These are phyloP conservation scores for Penicillium verhagenii DNA, from an alignment of 495 filamentous ascomycete species.

Conservation along the genomic window DNA sequence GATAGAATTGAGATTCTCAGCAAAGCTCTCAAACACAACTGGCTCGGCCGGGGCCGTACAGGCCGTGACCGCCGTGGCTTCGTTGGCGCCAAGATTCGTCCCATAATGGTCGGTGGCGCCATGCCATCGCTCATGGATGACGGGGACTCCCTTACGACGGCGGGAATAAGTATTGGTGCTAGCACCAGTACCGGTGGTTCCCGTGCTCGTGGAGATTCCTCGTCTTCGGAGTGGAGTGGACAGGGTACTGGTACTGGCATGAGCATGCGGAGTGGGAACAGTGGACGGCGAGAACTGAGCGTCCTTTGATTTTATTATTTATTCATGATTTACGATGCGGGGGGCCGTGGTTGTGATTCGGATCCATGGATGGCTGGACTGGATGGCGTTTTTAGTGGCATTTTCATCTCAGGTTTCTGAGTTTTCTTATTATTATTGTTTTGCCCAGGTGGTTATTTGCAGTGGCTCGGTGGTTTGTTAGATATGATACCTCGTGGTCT, in stretches of 20 bases:
- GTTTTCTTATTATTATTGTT: background rate
- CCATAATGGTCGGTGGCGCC: slow-evolving; percentile 32
- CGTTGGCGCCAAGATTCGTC: slow-evolving; percentile 64
- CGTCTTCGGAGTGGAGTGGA: slow-evolving; percentile 30
- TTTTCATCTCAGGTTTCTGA: background rate
- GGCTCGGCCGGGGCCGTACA: slow-evolving; percentile 86
- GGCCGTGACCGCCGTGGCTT: slow-evolving; percentile 87
- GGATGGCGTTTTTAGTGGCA: background rate
- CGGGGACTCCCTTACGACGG: slow-evolving; percentile 25
- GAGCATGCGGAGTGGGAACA: slow-evolving; percentile 22
- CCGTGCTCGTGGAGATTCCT: slow-evolving; percentile 22
- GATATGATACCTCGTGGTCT: too few species aligned
- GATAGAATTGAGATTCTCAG: slow-evolving; percentile 78
- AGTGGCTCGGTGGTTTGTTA: too few species aligned
- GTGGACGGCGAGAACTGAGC: slow-evolving; percentile 31
- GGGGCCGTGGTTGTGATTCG: too few species aligned
- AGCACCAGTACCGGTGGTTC: slow-evolving; percentile 26
- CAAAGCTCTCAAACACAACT: slow-evolving; percentile 89
- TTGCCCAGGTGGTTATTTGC: too few species aligned
- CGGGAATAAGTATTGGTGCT: slow-evolving; percentile 26
- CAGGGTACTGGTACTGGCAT: slow-evolving; percentile 21
- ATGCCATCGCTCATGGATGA: slow-evolving; percentile 19
- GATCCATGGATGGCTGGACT: background rate
- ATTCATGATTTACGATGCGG: background rate
- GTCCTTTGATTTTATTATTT: slow-evolving; percentile 20